Evolutionary conservation across 768 basidiomycete species (phyloP).

Genomic region (Pisolithus marmoratus): DNA sequence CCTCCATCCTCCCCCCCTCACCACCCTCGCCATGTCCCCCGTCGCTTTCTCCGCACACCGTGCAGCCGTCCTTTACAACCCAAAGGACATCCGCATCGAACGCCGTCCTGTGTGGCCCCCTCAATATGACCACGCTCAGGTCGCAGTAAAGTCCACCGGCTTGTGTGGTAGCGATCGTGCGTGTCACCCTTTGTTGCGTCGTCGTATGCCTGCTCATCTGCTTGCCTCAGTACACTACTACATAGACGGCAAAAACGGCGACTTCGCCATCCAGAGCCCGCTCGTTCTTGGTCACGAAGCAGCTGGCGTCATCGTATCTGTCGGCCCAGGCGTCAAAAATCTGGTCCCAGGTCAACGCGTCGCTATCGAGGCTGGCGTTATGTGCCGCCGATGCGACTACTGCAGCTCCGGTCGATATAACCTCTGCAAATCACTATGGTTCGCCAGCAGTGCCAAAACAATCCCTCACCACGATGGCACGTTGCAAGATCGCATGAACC

Average conservation of each 20-base stretch:
- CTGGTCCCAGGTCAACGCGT: conserved; percentile 79
- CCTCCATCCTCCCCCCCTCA: conserved; percentile 18
- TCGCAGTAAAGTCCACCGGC: conserved; percentile 77
- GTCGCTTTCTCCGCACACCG: conserved; percentile 49
- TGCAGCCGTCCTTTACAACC: conserved; percentile 79
- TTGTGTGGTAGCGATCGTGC: conserved; percentile 83
- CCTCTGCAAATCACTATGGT: conserved; percentile 85
- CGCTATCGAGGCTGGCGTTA: conserved; percentile 89
- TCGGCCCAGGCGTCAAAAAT: conserved; percentile 63
- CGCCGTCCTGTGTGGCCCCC: conserved; percentile 71
- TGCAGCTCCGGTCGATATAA: conserved; percentile 83
- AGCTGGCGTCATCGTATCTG: conserved; percentile 80
- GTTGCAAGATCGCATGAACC: conserved; percentile 81
- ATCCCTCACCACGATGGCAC: conserved; percentile 94
- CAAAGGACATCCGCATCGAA: conserved; percentile 78
- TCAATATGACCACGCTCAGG: conserved; percentile 66
- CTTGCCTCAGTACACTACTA: conserved; percentile 78
- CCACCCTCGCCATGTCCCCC: conserved; percentile 34
- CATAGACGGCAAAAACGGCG: conserved; percentile 83
- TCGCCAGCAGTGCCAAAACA: conserved; percentile 84
- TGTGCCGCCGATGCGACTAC: conserved; percentile 70
- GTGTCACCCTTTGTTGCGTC: conserved; percentile 20
- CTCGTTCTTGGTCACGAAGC: conserved; percentile 94
- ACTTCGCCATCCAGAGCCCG: conserved; percentile 80
- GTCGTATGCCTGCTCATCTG: conserved; percentile 1